Percentiles rank a stretch among this genome's conserved stretches.
These are phyloP conservation scores for Dorcoceras hygrometricum DNA, from an alignment of 257 asterid genomes.

Conservation along the genomic window DNA sequence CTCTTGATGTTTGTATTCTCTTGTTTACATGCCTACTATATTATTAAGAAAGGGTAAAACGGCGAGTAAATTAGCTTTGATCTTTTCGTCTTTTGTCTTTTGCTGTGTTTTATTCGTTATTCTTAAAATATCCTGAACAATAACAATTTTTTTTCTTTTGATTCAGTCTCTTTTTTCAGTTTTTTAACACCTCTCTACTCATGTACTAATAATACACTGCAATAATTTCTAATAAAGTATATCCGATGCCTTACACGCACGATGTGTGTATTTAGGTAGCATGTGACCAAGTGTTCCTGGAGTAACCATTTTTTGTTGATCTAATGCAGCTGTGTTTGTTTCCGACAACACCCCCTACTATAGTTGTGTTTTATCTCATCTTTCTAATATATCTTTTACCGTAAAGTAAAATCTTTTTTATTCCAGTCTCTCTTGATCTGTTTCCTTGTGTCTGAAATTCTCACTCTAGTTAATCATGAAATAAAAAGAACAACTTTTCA, in stretches of 20 bases:
- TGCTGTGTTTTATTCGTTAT: background rate
- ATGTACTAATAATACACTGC: background rate
- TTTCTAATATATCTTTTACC: too few relatives aligned
- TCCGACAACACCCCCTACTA: too few relatives aligned
- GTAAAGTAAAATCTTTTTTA: too few relatives aligned
- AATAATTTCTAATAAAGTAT: background rate
- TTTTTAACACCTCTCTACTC: too few relatives aligned
- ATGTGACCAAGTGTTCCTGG: background rate
- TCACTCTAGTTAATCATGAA: too few relatives aligned
- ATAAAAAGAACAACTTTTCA: too few relatives aligned
- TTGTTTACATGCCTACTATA: background rate
- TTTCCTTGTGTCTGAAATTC: too few relatives aligned
- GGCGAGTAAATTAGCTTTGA: background rate
- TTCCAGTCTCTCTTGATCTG: too few relatives aligned
- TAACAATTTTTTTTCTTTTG: too few relatives aligned
- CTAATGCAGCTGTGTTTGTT: background rate
- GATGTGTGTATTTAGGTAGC: background rate
- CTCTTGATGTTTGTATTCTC: slow-evolving; percentile 11
- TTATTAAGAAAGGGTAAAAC: background rate
- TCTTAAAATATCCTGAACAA: background rate
- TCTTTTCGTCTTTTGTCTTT: background rate
- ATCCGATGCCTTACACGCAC: background rate
- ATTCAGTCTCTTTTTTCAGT: too few relatives aligned
- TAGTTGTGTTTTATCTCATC: too few relatives aligned
- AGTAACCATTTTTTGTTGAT: background rate